phyloP scores from a whole-genome alignment of 106 monocot species.

The Gastrodia elata region DNA sequence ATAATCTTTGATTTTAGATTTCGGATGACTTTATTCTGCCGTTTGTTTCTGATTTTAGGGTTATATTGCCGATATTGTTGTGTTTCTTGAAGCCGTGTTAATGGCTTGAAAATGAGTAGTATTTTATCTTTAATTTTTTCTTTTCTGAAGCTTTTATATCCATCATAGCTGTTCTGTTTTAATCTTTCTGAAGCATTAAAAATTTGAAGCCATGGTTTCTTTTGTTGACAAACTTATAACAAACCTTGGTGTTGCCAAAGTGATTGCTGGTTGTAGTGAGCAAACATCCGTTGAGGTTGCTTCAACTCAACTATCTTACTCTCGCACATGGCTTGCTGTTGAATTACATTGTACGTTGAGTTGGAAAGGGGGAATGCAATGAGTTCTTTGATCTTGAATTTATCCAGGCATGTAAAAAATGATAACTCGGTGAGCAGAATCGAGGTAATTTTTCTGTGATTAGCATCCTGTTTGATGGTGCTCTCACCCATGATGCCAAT shows the following conservation, averaged over 20 bases:
- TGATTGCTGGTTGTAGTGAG: slow-evolving; percentile 33
- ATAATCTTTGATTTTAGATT: too few relatives aligned
- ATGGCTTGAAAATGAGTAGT: too few relatives aligned
- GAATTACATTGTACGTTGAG: slow-evolving; percentile 86
- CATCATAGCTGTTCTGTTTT: too few relatives aligned
- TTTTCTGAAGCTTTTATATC: too few relatives aligned
- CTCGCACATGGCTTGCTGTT: slow-evolving; percentile 85
- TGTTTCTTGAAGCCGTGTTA: too few relatives aligned
- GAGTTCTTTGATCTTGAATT: slow-evolving; percentile 49
- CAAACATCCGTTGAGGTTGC: slow-evolving; percentile 10
- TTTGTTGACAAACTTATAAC: slow-evolving; percentile 63
- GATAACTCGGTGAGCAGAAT: slow-evolving; percentile 8
- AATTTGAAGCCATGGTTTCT: slow-evolving; percentile 43
- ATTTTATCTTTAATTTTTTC: too few relatives aligned
- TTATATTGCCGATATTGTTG: too few relatives aligned
- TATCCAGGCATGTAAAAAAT: slow-evolving; percentile 43
- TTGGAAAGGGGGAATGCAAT: slow-evolving; percentile 53
- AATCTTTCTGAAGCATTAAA: slow-evolving; percentile 32
- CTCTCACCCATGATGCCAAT: slow-evolving; percentile 26
- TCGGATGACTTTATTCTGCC: too few relatives aligned
- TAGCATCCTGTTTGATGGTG: slow-evolving; percentile 55
- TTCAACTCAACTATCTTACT: slow-evolving; percentile 16
- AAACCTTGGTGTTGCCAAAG: slow-evolving; percentile 49
- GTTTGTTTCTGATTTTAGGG: too few relatives aligned
- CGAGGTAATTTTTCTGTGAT: slow-evolving; percentile 28